Percentiles rank a stretch among this genome's conserved stretches.
phyloP scores from a whole-genome alignment of 2,329 filamentous ascomycete species.

The Xylaria sp. region DNA sequence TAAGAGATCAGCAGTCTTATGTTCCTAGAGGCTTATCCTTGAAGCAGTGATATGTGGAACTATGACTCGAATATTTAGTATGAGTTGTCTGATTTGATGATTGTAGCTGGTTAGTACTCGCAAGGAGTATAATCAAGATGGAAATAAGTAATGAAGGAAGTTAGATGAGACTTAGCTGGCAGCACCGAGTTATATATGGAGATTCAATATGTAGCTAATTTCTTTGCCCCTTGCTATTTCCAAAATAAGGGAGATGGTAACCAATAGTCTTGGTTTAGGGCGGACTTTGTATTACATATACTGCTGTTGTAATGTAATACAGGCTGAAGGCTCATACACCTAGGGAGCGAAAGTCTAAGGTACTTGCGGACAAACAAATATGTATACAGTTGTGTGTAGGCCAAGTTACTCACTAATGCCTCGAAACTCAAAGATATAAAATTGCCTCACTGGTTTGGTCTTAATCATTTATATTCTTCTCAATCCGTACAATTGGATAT shows the following conservation, averaged over 20 bases:
- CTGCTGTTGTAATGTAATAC: neutral
- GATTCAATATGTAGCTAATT: neutral
- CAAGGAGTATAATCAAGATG: neutral
- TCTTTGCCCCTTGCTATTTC: neutral
- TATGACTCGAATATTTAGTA: neutral
- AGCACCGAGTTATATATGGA: neutral
- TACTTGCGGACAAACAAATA: too few species aligned
- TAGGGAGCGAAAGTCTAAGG: neutral
- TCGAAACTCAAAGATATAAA: neutral
- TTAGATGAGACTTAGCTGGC: neutral
- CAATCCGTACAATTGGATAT: neutral
- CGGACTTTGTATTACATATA: neutral
- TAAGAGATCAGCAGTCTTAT: neutral
- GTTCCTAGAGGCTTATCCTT: too few species aligned
- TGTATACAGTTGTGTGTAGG: too few species aligned
- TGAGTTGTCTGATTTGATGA: neutral
- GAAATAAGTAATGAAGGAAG: neutral
- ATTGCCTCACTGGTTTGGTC: neutral
- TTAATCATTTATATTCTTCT: neutral
- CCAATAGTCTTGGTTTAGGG: neutral
- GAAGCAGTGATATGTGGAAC: too few species aligned
- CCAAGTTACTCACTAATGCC: neutral
- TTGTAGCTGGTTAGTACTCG: neutral
- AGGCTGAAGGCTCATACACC: too few species aligned
- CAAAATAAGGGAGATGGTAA: neutral